phyloP scores from a whole-genome alignment of 192 early-diverging fungal genomes.

The Podila epicladia region DNA sequence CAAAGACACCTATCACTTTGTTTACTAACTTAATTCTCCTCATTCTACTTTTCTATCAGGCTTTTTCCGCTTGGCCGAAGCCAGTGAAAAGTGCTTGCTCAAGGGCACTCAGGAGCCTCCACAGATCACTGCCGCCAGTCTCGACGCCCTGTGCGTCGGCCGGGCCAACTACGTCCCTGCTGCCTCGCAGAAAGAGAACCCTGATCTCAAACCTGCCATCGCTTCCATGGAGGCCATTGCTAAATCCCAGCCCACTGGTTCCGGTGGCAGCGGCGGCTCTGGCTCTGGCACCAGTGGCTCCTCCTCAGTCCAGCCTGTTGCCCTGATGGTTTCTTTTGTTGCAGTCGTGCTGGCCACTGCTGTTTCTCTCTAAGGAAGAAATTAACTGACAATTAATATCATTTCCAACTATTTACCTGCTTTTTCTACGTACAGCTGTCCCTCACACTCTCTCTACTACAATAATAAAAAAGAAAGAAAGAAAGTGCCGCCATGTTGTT shows the following conservation, averaged over 20 bases:
- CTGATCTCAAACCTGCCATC: not conserved
- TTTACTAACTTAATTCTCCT: not conserved
- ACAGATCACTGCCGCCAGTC: slow-evolving; percentile 4
- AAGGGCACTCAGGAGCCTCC: not conserved
- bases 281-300: not conserved
- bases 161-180: slow-evolving; percentile 6
- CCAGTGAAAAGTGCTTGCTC: slow-evolving; percentile 17
- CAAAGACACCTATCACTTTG: not conserved
- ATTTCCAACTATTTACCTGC: too few species aligned
- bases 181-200: not conserved
- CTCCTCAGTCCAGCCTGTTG: not conserved
- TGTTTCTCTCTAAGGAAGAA: slow-evolving; percentile 17
- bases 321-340: slow-evolving; percentile 15
- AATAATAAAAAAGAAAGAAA: too few species aligned
- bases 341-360: slow-evolving; percentile 45
- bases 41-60: slow-evolving; percentile 1
- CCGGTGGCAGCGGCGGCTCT: not conserved
- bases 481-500: too few species aligned
- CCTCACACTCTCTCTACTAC: too few species aligned
- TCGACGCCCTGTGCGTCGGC: slow-evolving; percentile 17
- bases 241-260: not conserved
- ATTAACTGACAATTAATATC: not conserved
- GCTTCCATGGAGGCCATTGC: slow-evolving; percentile 12
- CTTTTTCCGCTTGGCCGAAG: slow-evolving; percentile 28
- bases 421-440: too few species aligned